A percentile compares a stretch with the other conserved stretches of the same genome.
Evolutionary conservation across 2,329 filamentous ascomycete species (phyloP).

Genomic region (Colletotrichum godetiae): DNA sequence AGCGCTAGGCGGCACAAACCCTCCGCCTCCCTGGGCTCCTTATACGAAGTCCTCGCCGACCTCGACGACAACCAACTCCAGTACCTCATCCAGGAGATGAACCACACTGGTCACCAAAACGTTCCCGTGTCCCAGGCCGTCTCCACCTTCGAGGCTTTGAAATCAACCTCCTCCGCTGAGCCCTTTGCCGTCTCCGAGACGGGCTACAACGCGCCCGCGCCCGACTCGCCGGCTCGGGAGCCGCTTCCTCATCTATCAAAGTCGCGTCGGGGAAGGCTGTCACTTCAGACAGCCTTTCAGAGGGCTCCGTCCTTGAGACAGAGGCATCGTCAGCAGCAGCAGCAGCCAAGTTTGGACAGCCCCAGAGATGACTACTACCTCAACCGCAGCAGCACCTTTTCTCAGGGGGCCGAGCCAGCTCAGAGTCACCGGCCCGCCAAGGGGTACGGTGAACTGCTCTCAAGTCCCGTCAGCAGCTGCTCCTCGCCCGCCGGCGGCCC

Average conservation of each 20-base stretch:
- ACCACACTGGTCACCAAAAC: conserved; percentile 31
- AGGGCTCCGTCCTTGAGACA: conserved; percentile 13
- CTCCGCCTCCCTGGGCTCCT: conserved; percentile 21
- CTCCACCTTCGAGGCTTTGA: conserved; percentile 20
- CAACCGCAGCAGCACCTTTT: not conserved
- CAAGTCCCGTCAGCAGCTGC: not conserved
- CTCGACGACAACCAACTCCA: conserved; percentile 32
- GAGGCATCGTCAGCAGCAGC: not conserved
- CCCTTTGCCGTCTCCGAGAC: not conserved
- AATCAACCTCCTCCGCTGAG: not conserved
- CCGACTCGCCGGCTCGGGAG: not conserved
- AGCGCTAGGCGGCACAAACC: conserved; percentile 9
- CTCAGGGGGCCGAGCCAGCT: not conserved
- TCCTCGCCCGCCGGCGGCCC: too few species aligned
- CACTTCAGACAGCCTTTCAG: conserved; percentile 25
- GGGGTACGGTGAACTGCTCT: not conserved
- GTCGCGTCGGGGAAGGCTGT: conserved; percentile 27
- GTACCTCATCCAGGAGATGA: conserved; percentile 36
- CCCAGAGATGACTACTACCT: not conserved
- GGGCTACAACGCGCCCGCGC: not conserved
- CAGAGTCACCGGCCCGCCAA: not conserved
- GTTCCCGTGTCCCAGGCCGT: conserved; percentile 31
- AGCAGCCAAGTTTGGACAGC: not conserved
- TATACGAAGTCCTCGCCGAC: conserved; percentile 33
- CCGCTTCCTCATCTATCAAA: conserved; percentile 22